A percentile compares a stretch with the other conserved stretches of the same genome.
These are phyloP conservation scores for Leccinum pellstonianum DNA, from an alignment of 768 basidiomycete genomes.

Conservation along the genomic window DNA sequence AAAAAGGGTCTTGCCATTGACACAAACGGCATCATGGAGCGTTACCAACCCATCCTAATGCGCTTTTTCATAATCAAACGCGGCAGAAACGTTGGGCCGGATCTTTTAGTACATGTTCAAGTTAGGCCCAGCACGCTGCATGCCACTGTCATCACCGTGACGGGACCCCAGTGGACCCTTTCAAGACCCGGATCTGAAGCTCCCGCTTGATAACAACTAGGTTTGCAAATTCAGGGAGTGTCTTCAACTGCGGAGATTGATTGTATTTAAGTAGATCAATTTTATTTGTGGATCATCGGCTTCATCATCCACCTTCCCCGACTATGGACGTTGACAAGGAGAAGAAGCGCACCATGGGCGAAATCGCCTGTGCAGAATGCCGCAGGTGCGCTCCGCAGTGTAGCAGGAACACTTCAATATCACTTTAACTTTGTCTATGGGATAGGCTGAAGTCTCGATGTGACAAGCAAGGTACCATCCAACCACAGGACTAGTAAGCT, in stretches of 20 bases:
- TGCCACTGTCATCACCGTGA: neutral
- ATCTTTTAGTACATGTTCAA: neutral
- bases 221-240: neutral
- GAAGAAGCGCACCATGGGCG: constrained; percentile 24
- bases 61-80: neutral
- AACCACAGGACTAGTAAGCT: neutral
- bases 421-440: neutral
- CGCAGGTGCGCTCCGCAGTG: constrained; percentile 20
- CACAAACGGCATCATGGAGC: neutral
- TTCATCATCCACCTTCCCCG: neutral
- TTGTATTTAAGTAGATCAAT: constrained; percentile 5
- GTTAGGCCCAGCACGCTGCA: neutral
- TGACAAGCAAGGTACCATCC: constrained; percentile 22
- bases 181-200: neutral
- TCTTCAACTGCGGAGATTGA: constrained; percentile 7
- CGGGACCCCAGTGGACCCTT: neutral
- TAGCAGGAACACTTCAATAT: neutral
- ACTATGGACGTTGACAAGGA: constrained; percentile 22
- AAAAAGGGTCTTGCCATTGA: neutral
- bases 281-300: neutral
- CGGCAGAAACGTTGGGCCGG: neutral
- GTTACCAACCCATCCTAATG: too few species aligned
- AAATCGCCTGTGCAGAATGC: constrained; percentile 35
- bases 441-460: constrained; percentile 30
- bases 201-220: neutral